These are phyloP conservation scores for Eucalyptus cladocalyx DNA, from an alignment of 345 rosid genomes.

Conservation along the genomic window DNA sequence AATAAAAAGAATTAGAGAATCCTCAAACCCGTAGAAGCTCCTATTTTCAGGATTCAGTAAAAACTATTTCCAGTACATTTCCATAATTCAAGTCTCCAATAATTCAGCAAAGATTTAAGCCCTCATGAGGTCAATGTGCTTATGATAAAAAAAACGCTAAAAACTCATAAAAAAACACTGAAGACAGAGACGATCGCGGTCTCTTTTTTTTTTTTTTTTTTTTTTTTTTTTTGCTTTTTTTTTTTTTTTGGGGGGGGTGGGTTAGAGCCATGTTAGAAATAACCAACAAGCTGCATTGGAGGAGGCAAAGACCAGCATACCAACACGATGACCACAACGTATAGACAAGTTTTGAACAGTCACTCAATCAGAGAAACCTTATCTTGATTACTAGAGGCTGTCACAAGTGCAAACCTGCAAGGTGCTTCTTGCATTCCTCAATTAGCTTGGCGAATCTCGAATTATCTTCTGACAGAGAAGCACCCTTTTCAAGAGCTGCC, in stretches of 20 bases:
- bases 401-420: constrained; percentile 23
- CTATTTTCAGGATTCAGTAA: neutral
- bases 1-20: neutral
- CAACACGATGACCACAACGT: neutral
- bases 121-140: neutral
- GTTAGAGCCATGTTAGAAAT: neutral
- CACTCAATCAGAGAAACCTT: neutral
- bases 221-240: too few species aligned
- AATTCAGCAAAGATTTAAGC: neutral
- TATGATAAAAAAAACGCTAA: neutral
- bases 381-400: neutral
- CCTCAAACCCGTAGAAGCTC: neutral
- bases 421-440: constrained; percentile 36
- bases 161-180: neutral
- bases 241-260: neutral
- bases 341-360: neutral
- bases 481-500: constrained; percentile 49
- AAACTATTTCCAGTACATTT: neutral
- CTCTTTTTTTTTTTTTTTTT: neutral
- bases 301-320: neutral
- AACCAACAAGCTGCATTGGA: neutral
- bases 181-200: neutral
- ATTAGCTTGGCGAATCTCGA: constrained; percentile 37
- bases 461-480: constrained; percentile 25
- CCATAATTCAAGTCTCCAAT: neutral